A percentile compares a stretch with the other conserved stretches of the same genome.
These are phyloP conservation scores for Ceriops decandra DNA, from an alignment of 345 rosid species.

Conservation along the genomic window DNA sequence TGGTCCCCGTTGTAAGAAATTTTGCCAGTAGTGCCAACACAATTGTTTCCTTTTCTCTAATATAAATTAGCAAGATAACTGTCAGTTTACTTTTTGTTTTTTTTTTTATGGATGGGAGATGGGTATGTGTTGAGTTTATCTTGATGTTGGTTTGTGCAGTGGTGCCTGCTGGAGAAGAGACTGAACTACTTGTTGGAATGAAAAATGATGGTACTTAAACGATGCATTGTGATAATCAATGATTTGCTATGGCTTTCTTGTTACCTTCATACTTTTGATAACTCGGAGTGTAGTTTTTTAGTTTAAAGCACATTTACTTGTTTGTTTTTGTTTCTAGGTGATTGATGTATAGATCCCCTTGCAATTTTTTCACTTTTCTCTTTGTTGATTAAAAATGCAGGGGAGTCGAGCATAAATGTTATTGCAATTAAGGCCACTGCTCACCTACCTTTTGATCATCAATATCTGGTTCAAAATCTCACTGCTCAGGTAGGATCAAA, in stretches of 20 bases:
- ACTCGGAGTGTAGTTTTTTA: not conserved
- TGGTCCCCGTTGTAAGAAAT: conserved; percentile 50
- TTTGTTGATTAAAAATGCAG: conserved; percentile 37
- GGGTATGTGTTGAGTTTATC: too few species aligned
- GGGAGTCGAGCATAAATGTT: conserved; percentile 51
- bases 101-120: not conserved
- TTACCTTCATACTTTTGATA: not conserved
- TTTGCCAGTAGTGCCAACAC: not conserved
- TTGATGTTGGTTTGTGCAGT: conserved; percentile 36
- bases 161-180: conserved; percentile 71
- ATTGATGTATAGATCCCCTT: not conserved
- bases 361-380: conserved; percentile 11
- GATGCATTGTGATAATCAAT: conserved; percentile 5
- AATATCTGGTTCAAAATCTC: conserved; percentile 74
- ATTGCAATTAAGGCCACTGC: conserved; percentile 73
- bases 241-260: not conserved
- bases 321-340: not conserved
- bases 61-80: not conserved
- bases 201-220: conserved; percentile 73
- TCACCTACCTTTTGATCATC: conserved; percentile 80
- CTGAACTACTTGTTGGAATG: conserved; percentile 77
- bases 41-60: not conserved
- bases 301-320: not conserved
- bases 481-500: conserved; percentile 56
- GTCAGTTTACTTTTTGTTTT: not conserved